phyloP scores from a whole-genome alignment of 192 early-diverging fungal genomes.

The Backusella parvicylindrica region DNA sequence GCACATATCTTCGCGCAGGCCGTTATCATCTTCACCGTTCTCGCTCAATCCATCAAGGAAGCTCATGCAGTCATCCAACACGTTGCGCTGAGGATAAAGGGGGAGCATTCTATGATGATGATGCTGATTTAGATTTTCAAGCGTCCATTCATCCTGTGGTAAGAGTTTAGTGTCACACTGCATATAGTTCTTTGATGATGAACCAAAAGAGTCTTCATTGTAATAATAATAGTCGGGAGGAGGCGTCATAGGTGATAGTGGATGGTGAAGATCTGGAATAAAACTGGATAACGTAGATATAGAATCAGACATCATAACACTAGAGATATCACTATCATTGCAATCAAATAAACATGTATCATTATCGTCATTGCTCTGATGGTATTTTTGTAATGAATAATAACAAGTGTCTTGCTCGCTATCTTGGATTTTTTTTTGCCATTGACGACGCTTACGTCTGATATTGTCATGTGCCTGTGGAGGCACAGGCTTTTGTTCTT shows the following conservation, averaged over 20 bases:
- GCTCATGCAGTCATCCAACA: constrained; percentile 14
- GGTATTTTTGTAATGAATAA: neutral
- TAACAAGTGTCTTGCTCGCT: neutral
- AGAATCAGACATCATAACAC: neutral
- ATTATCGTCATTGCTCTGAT: neutral
- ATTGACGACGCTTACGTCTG: neutral
- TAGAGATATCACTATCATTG: neutral
- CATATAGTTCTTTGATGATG: neutral
- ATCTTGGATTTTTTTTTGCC: neutral
- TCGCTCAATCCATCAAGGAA: neutral
- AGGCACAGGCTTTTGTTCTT: neutral
- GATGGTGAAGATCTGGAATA: neutral
- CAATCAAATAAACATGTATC: neutral
- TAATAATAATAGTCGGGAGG: neutral
- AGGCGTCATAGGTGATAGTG: neutral
- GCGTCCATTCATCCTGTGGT: neutral
- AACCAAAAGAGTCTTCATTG: neutral
- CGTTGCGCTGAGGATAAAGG: constrained; percentile 3
- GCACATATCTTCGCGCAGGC: constrained; percentile 8
- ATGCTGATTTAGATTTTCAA: neutral
- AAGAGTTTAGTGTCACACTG: neutral
- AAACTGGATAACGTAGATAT: neutral
- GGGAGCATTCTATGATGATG: neutral
- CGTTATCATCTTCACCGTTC: neutral
- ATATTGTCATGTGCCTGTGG: neutral